These are phyloP conservation scores for Talaromyces albobiverticillius DNA, from an alignment of 2,329 filamentous ascomycete species.

Conservation along the genomic window DNA sequence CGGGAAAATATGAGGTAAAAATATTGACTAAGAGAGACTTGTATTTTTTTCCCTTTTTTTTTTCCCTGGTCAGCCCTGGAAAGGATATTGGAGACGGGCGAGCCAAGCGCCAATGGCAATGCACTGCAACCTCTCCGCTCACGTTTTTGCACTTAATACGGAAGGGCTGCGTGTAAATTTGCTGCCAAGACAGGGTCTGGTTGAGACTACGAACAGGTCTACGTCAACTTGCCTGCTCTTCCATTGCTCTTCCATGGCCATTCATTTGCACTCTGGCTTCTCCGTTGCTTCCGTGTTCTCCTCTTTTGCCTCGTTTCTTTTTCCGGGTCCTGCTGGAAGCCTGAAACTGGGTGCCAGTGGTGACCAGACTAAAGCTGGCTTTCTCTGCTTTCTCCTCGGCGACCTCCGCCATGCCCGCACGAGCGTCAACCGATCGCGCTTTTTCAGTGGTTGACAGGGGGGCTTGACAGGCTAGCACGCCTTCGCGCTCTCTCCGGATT, in stretches of 20 bases:
- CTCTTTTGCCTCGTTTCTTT: too few relatives aligned
- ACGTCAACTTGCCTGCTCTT: too few relatives aligned
- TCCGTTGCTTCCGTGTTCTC: too few relatives aligned
- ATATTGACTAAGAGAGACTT: slow-evolving; percentile 35
- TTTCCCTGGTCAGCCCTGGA: slow-evolving; percentile 6
- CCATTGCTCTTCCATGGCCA: too few relatives aligned
- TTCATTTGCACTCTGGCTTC: too few relatives aligned
- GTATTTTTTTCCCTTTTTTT: not conserved
- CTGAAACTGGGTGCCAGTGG: too few relatives aligned
- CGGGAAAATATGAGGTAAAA: slow-evolving; percentile 37
- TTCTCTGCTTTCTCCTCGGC: slow-evolving; percentile 9
- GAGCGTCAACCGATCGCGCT: slow-evolving; percentile 5
- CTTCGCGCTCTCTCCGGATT: slow-evolving; percentile 1
- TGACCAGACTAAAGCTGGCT: not conserved
- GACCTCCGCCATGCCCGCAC: slow-evolving; percentile 6
- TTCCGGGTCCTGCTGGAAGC: too few relatives aligned
- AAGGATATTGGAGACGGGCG: slow-evolving; percentile 9
- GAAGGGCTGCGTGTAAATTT: too few relatives aligned
- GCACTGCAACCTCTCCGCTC: slow-evolving; percentile 8
- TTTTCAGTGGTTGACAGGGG: slow-evolving; percentile 7
- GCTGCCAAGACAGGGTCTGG: too few relatives aligned
- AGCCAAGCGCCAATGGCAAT: slow-evolving; percentile 9
- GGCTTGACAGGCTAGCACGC: not conserved
- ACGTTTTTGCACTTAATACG: not conserved
- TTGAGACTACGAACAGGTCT: too few relatives aligned